A percentile compares a stretch with the other conserved stretches of the same genome.
Conservation (phyloP, 2,329 filamentous ascomycete genomes). For the Didymella lethalis region DNA sequence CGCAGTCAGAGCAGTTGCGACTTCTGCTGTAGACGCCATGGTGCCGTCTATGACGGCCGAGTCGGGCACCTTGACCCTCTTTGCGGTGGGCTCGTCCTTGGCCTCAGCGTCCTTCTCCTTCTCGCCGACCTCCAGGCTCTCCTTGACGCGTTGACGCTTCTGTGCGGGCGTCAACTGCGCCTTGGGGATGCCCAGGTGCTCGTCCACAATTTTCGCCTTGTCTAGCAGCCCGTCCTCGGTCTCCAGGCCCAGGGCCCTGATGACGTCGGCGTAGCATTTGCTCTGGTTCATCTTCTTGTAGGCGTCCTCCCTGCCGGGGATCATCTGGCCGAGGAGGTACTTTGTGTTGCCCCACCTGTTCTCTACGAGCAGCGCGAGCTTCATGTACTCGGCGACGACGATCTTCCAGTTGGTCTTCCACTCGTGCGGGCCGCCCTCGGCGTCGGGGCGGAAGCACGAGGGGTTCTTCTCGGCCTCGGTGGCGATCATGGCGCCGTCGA, state of each 20-base stretch:
- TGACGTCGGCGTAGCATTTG: conserved; percentile 75
- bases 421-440: conserved; percentile 67
- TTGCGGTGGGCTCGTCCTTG: conserved; percentile 32
- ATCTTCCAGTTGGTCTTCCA: conserved; percentile 74
- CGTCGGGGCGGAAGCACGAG: conserved; percentile 78
- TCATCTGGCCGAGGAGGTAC: conserved; percentile 82
- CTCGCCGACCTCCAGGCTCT: conserved; percentile 22
- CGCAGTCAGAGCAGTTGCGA: conserved; percentile 20
- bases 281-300: conserved; percentile 69
- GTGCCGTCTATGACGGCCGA: conserved; percentile 12
- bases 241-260: conserved; percentile 70
- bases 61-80: conserved; percentile 41
- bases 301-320: conserved; percentile 76
- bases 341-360: conserved; percentile 95
- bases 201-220: conserved; percentile 71
- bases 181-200: conserved; percentile 66
- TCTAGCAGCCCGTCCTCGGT: conserved; percentile 70
- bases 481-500: conserved; percentile 97
- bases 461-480: conserved; percentile 90
- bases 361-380: conserved; percentile 75
- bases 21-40: conserved; percentile 23
- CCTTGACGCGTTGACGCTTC: conserved; percentile 54
- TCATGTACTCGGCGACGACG: conserved; percentile 78
- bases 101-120: conserved; percentile 12
- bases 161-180: conserved; percentile 56